phyloP scores from a whole-genome alignment of 257 asterid species.

The Eucommia ulmoides region DNA sequence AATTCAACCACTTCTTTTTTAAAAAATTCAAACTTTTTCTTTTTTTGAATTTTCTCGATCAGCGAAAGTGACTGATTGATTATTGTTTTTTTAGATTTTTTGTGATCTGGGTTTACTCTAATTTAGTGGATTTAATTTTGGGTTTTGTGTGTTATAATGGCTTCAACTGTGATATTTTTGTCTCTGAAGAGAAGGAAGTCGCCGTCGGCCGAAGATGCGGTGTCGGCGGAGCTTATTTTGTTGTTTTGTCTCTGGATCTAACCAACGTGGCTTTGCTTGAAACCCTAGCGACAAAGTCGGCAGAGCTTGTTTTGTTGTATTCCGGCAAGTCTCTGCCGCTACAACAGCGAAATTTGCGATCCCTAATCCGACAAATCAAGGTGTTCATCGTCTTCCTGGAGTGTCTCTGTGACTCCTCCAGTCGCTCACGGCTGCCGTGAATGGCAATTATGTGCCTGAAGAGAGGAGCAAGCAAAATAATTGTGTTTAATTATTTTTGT shows the following conservation, averaged over 20 bases:
- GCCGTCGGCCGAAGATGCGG: neutral
- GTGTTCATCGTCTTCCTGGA: neutral
- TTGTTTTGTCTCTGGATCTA: neutral
- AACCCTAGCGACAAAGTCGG: neutral
- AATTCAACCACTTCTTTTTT: neutral
- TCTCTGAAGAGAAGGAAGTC: neutral
- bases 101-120: too few species aligned
- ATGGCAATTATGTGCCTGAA: neutral
- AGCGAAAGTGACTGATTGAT: neutral
- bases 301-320: neutral
- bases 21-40: neutral
- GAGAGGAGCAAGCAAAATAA: too few species aligned
- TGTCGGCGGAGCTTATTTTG: too few species aligned
- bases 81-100: neutral
- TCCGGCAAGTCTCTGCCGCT: neutral
- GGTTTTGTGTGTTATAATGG: neutral
- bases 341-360: neutral
- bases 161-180: neutral
- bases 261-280: neutral
- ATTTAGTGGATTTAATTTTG: too few species aligned
- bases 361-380: neutral
- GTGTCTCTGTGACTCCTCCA: neutral
- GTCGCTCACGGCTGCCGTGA: neutral
- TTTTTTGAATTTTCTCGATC: neutral
- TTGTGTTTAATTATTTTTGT: too few species aligned